Conservation (phyloP, 352 stramenopile genomes). For the Globisporangium nunn region DNA sequence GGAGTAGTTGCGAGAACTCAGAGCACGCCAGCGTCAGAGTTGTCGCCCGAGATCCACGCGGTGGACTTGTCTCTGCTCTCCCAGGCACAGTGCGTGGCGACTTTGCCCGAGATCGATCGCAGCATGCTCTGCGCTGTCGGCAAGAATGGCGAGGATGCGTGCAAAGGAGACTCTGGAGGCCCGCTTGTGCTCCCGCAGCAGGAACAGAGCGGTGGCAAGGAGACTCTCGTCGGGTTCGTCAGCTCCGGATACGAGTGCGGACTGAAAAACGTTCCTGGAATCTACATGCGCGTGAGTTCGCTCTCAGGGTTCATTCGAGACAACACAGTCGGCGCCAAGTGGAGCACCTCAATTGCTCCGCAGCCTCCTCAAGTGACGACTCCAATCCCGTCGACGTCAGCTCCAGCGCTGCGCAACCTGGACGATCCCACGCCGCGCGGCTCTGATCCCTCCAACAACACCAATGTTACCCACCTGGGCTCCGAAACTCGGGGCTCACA, state of each 20-base stretch:
- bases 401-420: neutral
- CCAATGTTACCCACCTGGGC: neutral
- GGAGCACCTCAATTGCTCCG: neutral
- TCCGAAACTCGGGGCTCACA: neutral
- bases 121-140: slow-evolving; percentile 23
- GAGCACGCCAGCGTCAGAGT: slow-evolving; percentile 1
- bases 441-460: neutral
- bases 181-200: slow-evolving; percentile 18
- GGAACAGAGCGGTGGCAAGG: neutral
- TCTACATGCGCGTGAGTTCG: slow-evolving; percentile 28
- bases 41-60: slow-evolving; percentile 19
- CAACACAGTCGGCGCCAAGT: slow-evolving; percentile 12
- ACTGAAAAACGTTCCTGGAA: slow-evolving; percentile 19
- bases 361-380: neutral
- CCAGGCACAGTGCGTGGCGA: slow-evolving; percentile 7
- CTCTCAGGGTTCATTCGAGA: slow-evolving; percentile 22
- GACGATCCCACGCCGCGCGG: neutral
- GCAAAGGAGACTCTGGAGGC: slow-evolving; percentile 30
- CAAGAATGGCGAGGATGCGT: slow-evolving; percentile 18
- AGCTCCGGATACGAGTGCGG: slow-evolving; percentile 33
- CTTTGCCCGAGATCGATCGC: slow-evolving; percentile 21
- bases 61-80: slow-evolving; percentile 20
- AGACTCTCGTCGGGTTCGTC: slow-evolving; percentile 25
- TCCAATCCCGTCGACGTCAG: neutral
- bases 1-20: slow-evolving; percentile 7